Base-by-base conservation (phyloP, 2,329 filamentous ascomycete genomes). In the Cytospora piceicola region DNA sequence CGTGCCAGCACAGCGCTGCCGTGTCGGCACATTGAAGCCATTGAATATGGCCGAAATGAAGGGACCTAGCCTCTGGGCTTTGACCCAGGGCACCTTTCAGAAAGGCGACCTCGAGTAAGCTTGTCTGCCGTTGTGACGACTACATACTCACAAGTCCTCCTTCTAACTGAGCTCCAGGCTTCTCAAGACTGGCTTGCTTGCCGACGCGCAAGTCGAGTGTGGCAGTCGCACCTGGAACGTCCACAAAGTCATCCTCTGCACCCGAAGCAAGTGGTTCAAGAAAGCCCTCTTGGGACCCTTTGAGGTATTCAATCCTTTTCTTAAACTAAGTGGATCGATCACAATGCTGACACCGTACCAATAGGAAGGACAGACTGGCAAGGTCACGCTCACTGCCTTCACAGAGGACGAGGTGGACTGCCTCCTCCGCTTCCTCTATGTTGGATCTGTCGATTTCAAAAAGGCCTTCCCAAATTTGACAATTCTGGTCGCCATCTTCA, bases 391-490 rank as follows among this genome's bases (percentile, higher is more conserved):
- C 22, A 58, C 55, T 2, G 6, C n/a, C 2, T 58, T 58, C 55
- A 22, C 42, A 46, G 42, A 46, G 42, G 42, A 46, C 20, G 42
- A 46, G 20, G 42, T 46, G 14, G 57, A 59, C 9, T 32, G 27
- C 20, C 32, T 59, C 17, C 42, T 60, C 29, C 46, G 17, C 2
- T 52, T 60, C 42, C 29, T 52, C 46, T 52, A 60, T n/a, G 29
- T 24, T 20, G 39, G 57, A 15, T 24, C 17, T 9, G 7, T 54
- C 14, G 8, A 49, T 1, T 15, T 34, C 2, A 2, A 46, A n/a
- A 20, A 46, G 8, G 29, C 24, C 22, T 55, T 32, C 36, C 51
- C 51, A 22, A 8, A 20, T 3, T 24, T 20, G 12, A 15, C 2
- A 7, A 2, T 12, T 17, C 17, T 39, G 1, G 22, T 22, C 14